Base-by-base conservation (phyloP, 768 basidiomycete species). In the Mycena latifolia region DNA sequence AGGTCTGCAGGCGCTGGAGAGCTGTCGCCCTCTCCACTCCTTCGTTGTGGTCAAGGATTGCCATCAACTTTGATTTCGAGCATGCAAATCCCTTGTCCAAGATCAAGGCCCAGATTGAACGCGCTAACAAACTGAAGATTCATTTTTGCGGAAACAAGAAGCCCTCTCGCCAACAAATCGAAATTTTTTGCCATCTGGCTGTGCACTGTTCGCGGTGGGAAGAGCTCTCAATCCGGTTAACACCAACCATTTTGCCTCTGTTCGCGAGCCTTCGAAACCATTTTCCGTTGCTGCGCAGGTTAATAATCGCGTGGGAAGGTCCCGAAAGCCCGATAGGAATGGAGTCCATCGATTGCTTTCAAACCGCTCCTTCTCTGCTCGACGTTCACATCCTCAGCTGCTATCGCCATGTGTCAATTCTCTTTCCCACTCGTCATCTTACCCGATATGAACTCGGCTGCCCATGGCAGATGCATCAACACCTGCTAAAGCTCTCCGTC, bases 391-490 rank as follows among this genome's bases (percentile, higher is more conserved):
- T 41, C 25, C 2, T 5, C 45, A 47, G 31, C 33, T 17, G 33
- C 14, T 24, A 2, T 39, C 20, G 37, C n/a, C 14, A 15, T 7
- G 2, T 41, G 0, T 20, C 46, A 3, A 33, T 48, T 25, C 14
- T 24, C 29, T 18, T 60, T n/a, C 64, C 64, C 8, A 20, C 24
- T 2, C 57, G 60, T 9, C 51, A 54, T 14, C 65, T 66, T 47
- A 55, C 46, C 12, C 46, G 46, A 3, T 55, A 43, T 12, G 8
- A 41, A 3, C 25, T 41, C 12, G 24, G 43, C n/a, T 22, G 45
- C 29, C 31, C 58, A 2, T 55, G 58, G 58, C 28, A 51, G 4
- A 22, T 10, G 9, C 65, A 66, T 27, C 10, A 5, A 5, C 20
- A 14, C 17, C 12, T 66, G 9, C 43, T 66, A 33, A 60, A 41